Base-by-base conservation (phyloP, 768 basidiomycete genomes). In the Amanita subjunquillea region DNA sequence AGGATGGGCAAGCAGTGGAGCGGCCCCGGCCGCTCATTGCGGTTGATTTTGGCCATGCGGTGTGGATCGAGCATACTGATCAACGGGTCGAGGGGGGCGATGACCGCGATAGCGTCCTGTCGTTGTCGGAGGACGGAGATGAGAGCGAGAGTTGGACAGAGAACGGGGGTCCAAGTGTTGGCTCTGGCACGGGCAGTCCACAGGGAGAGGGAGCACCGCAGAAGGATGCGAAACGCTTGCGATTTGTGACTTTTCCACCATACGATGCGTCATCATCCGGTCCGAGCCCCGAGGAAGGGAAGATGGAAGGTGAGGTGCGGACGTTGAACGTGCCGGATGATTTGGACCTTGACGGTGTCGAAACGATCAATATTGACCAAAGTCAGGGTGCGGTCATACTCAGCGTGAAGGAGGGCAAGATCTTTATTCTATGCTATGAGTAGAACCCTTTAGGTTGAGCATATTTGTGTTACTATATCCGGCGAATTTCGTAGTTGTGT, bases 41-140 rank as follows among this genome's bases (percentile, higher is more conserved):
- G 0, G 84, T 92, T 6, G 82, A 93, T 62, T 94, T 93, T 68
- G 87, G 88, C 39, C 89, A 91, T 59, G 86, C 91, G 15, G 84
- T 89, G 34, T 87, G 89, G 79, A 79, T 93, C 44, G 85, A 87
- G 60, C 79, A 81, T 59, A 61, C 57, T 57, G 70, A 66, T 40
- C 22, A 15, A 6, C 32, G 25, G 17, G 46, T 2, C 6, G 39
- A 25, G 4, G 46, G 22, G 36, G 17, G 32, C 20, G 55, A 39
- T 12, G 42, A 45, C 40, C 45, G 45, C 49, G 50, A 42, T 38
- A 49, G 45, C 12, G 48, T 39, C n/a, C 8, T 32, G 20, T 54
- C 53, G 49, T 51, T 55, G 12, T 38, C 53, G 39, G 54, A 52
- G 25, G 67, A 69, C 6, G 47, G 61, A 20, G 72, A 73, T 1